Base-by-base conservation (phyloP, 2,329 filamentous ascomycete species). In the Botrytis fragariae region DNA sequence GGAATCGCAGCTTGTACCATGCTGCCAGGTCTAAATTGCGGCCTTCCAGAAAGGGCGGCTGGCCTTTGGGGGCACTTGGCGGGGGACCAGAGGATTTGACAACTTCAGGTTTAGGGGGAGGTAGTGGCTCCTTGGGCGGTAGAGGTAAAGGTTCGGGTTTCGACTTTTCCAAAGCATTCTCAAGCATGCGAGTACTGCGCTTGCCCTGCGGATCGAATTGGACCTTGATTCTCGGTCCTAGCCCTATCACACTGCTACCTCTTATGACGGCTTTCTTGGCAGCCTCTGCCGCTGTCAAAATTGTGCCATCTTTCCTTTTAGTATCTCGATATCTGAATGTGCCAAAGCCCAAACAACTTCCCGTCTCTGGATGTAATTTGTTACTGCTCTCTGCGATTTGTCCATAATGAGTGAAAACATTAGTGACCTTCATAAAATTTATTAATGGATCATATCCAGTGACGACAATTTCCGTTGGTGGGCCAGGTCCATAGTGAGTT, bases 391-490 rank as follows among this genome's bases (percentile, higher is more conserved):
- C 92, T 62, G 92, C 92, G 76, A 99, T 95, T 74, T 97, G 93
- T 71, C 94, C 94, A 83, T 92, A 97, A 4, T 88, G 89, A 29
- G 91, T 89, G 81, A 97, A 97, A 71, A 93, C 88, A 63, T 91
- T 89, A 29, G 88, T 89, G 69, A 97, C 87, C 78, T 93, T 93
- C 72, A 90, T 88, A 78, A 97, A 93, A 20, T 93, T 89, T 59
- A 93, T 91, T 76, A 98, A 85, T 10, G 95, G 95, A 82, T 98
- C 96, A 81, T 98, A 98, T n/a, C 94, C 94, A n/a, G 91, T 95
- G 32, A 98, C 94, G 6, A 98, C 91, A 67, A 99, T 90, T 81
- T 97, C 94, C 3, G 92, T 94, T 2, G 96, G 93, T 22, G 95
- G 95, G 0, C 94, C 94, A 37, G 94, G 93, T 0, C 95, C 95